These are phyloP conservation scores for Hypocreales sp. DNA, from an alignment of 2,329 filamentous ascomycete species.

Conservation along the genomic window DNA sequence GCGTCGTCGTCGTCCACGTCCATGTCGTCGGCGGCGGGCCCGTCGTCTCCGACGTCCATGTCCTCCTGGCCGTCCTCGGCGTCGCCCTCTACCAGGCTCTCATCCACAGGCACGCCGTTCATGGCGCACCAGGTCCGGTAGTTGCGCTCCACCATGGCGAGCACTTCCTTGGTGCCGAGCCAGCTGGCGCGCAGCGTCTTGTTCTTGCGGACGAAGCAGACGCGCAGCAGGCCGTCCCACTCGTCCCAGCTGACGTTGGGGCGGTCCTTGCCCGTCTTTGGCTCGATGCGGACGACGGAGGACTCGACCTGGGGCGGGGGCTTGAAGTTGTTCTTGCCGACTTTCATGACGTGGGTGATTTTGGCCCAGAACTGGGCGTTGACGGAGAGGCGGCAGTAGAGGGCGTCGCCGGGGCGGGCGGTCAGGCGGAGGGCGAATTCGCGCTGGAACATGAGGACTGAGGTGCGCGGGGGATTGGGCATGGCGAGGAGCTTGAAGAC, in stretches of 20 bases:
- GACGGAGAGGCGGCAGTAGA: conserved; percentile 82
- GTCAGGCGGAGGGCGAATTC: conserved; percentile 88
- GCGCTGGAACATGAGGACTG: conserved; percentile 90
- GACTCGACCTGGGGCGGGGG: conserved; percentile 88
- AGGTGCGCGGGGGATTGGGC: conserved; percentile 64
- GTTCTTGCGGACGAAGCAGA: conserved; percentile 63
- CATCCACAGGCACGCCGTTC: conserved; percentile 66
- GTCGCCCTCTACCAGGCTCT: conserved; percentile 34
- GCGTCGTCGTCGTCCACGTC: conserved; percentile 53
- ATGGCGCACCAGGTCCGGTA: conserved; percentile 84
- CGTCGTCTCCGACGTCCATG: conserved; percentile 22
- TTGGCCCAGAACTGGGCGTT: conserved; percentile 81
- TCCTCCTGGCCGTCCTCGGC: conserved; percentile 26
- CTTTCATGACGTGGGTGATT: conserved; percentile 68
- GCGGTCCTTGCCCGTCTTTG: conserved; percentile 59
- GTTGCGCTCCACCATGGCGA: conserved; percentile 72
- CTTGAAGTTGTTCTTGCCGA: conserved; percentile 91
- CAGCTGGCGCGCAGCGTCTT: conserved; percentile 74
- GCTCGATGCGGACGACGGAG: conserved; percentile 78
- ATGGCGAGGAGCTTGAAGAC: conserved; percentile 82
- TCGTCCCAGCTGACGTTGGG: conserved; percentile 88
- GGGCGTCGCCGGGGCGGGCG: conserved; percentile 70
- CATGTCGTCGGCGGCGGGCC: conserved; percentile 27
- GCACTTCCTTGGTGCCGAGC: conserved; percentile 63
- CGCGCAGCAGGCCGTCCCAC: conserved; percentile 80